Evolutionary conservation across 495 filamentous ascomycete species (phyloP), one percentile per base, ranked within the genome.

Genomic region (Aspergillus nidulans): DNA sequence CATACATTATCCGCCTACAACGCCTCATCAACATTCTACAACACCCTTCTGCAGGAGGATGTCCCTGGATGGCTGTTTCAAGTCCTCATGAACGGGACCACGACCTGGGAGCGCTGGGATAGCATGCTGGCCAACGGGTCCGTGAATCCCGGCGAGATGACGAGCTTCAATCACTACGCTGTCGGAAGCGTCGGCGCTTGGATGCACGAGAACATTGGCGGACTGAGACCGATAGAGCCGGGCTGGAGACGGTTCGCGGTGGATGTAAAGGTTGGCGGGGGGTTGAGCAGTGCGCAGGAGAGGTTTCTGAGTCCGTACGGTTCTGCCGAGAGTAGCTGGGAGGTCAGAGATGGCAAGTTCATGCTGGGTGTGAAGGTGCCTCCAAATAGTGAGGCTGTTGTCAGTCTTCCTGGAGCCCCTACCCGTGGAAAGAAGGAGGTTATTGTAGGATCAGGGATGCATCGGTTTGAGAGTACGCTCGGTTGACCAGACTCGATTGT

Each of bases 21-120:
- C 20, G 60, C 72, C 8, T 64, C 49, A 0, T 59, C 61, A 18
- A 46, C 64, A 1, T 60, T 63, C 20, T 74, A 74, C 40, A 61
- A 62, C n/a, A 75, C 74, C 69, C 49, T 75, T 7, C 61, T 68
- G 55, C 34, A 76, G 62, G 69, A 68, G 19, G 56, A 52, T 8
- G 62, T 72, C 15, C 74, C 79, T 16, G 76, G 67, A 5, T 81
- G 78, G 79, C 58, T 82, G 44, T 81, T 78, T 59, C 77, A 75
- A 12, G 67, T 83, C 10, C 62, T 65, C 1, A 76, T 79, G 72
- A 73, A 72, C 25, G 78, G 70, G 0, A 83, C 81, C 0, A 80
- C 78, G 1, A 76, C 77, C 2, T 82, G 78, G 80, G 79, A 84
- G 58, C 69, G 81, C 1, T 82, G 81, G 81, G 78, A 82, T 56